Conservation (phyloP, 2,329 filamentous ascomycete genomes). For the Berkeleyomyces rouxiae region DNA sequence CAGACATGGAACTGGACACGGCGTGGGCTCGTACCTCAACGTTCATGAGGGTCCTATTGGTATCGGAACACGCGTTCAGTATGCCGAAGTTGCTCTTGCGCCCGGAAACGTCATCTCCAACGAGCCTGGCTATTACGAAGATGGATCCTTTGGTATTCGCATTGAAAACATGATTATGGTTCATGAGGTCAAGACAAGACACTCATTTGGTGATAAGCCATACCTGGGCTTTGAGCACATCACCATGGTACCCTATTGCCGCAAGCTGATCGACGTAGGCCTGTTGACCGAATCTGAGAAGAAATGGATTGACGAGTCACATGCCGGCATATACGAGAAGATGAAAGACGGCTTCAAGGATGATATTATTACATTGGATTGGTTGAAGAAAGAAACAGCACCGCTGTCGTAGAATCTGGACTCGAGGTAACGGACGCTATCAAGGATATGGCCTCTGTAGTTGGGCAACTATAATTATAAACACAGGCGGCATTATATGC, state of each 20-base stretch:
- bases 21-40: conserved; percentile 86
- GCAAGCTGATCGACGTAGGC: conserved; percentile 62
- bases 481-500: conserved; percentile 21
- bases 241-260: conserved; percentile 90
- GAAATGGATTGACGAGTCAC: conserved; percentile 75
- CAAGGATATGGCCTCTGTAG: background rate
- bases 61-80: conserved; percentile 81
- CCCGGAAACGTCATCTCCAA: conserved; percentile 93
- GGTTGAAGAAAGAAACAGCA: conserved; percentile 69
- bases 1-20: conserved; percentile 89
- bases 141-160: conserved; percentile 83
- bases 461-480: background rate
- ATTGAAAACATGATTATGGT: conserved; percentile 95
- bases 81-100: conserved; percentile 74
- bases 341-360: conserved; percentile 59
- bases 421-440: background rate
- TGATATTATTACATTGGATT: conserved; percentile 54
- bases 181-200: conserved; percentile 67
- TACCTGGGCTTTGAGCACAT: conserved; percentile 94
- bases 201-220: conserved; percentile 84
- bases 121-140: conserved; percentile 94
- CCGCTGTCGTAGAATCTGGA: background rate
- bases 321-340: conserved; percentile 65
- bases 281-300: conserved; percentile 61
- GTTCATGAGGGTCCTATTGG: conserved; percentile 96